Evolutionary conservation across 805 yeast genomes (phyloP), one percentile per base, ranked within the genome.

Genomic region (Candida pseudoglaebosa): DNA sequence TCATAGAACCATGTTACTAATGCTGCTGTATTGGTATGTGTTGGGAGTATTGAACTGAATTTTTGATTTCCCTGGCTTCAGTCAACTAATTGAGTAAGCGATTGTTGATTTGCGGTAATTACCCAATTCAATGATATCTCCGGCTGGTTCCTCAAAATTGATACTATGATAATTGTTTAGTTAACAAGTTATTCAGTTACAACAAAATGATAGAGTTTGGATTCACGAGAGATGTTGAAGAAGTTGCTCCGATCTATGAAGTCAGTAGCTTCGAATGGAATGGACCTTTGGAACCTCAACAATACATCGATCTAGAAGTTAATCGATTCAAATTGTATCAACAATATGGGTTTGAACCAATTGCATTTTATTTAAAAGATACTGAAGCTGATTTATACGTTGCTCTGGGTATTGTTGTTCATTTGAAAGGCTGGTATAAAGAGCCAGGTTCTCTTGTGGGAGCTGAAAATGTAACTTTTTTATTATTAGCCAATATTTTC

Each of bases 401-500:
- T 8, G 58, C 63, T 14, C 39, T 49, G 10, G 44, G 52, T 4
- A 40, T 52, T 1, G 59, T 65, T 5, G 53, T 43, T 9, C 51
- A 52, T 20, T 45, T 44, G 15, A 48, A 50, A 32, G 70, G 63
- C 0, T 54, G 59, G 22, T 62, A 42, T 33, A 62, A 61, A 36
- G 63, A 54, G 12, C 51, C 54, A 4, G 57, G 52, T 28, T 48
- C 52, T 10, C 45, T 54, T 14, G 49, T 64, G 37, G 71, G 71
- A 0, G 65, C 66, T 4, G 48, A 52, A n/a, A 50, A 51, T 34
- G 53, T 51, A n/a, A 59, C 57, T 6, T 47, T 56, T 2, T 46
- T 67, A 28, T 36, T 52, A 6, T 18, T 66, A 4, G 42, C 58
- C 8, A 53, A 44, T 37, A 67, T 65, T 3, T 56, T 56, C 43